Percentiles rank a stretch among this genome's conserved stretches.
phyloP scores from a whole-genome alignment of 2,329 filamentous ascomycete species.

The Elsinoe necatrix region DNA sequence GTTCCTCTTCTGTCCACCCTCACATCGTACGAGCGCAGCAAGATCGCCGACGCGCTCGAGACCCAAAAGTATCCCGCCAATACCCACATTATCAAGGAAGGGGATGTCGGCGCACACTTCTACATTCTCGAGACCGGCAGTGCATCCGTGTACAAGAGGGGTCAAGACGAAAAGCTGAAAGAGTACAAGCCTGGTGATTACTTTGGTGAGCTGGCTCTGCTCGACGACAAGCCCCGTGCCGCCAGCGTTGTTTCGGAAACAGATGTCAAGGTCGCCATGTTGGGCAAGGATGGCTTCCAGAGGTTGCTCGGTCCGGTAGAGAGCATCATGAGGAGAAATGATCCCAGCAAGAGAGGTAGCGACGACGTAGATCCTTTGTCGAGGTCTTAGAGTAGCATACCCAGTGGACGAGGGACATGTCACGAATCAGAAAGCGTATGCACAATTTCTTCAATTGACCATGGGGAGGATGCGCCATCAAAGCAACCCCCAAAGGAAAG shows the following conservation, averaged over 20 bases:
- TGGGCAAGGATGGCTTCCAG: constrained; percentile 93
- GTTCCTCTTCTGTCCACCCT: constrained; percentile 76
- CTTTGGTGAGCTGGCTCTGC: constrained; percentile 87
- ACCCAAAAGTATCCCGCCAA: constrained; percentile 76
- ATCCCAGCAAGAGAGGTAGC: constrained; percentile 39
- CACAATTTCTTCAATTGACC: neutral
- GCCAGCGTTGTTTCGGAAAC: constrained; percentile 77
- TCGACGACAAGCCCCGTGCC: constrained; percentile 88
- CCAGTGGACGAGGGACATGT: neutral
- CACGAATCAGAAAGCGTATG: neutral
- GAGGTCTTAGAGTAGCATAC: neutral
- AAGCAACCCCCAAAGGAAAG: neutral
- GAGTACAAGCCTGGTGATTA: constrained; percentile 87
- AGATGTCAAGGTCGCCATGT: constrained; percentile 83
- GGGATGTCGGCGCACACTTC: constrained; percentile 84
- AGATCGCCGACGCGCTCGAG: constrained; percentile 94
- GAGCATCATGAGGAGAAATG: constrained; percentile 80
- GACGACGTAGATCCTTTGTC: constrained; percentile 19
- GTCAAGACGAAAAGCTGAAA: constrained; percentile 60
- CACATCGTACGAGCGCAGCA: constrained; percentile 87
- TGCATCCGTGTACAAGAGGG: constrained; percentile 78
- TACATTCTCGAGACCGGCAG: constrained; percentile 83
- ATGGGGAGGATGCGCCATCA: neutral
- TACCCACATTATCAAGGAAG: constrained; percentile 79
- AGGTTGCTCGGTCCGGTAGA: constrained; percentile 85